Base-by-base conservation (phyloP, 2,329 filamentous ascomycete species). In the Stagonosporopsis tanaceti region DNA sequence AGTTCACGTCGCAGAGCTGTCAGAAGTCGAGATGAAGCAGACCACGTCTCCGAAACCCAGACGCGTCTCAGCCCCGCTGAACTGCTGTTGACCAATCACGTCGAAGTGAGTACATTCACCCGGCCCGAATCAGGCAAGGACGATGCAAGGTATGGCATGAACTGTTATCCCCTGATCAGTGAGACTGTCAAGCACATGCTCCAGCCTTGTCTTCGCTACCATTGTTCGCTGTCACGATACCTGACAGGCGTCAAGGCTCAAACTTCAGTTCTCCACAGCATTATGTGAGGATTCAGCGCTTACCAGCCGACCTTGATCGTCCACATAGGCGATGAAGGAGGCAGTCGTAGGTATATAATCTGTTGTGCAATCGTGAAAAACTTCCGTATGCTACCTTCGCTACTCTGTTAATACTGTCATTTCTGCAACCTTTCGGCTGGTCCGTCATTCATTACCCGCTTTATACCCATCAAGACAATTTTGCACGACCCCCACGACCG, bases 1-100 rank as follows among this genome's bases (percentile, higher is more conserved):
- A 38, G 41, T 37, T 22, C 34, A n/a, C n/a, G 45, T 59, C 28
- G 46, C 56, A 39, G 35, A 28, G 46, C 46, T 46, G 56, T 59
- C 56, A 53, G 50, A 59, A 46, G 56, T 47, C 40, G 25, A 32
- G 30, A 46, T 59, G 56, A 59, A 50, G 56, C 56, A 59, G 30
- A 42, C 24, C 12, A 37, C 17, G 56, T 59, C 50, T 46, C 56
- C 46, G 25, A 50, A n/a, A 41, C 17, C 44, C 44, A 27, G 22
- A 24, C 20, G 12, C 41, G 46, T 50, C 50, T 53, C 50, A 46
- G 11, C 30, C n/a, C 46, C 50, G 45, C 50, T 50, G 14, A 50
- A 6, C 15, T 1, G 6, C 3, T 1, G 6, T 14, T 20, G 8
- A 15, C 50, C 50, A 54, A 59, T 59, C 39, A 45, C 24, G 32